phyloP scores from a whole-genome alignment of 2,329 filamentous ascomycete genomes.

The Leptographium procerum region DNA sequence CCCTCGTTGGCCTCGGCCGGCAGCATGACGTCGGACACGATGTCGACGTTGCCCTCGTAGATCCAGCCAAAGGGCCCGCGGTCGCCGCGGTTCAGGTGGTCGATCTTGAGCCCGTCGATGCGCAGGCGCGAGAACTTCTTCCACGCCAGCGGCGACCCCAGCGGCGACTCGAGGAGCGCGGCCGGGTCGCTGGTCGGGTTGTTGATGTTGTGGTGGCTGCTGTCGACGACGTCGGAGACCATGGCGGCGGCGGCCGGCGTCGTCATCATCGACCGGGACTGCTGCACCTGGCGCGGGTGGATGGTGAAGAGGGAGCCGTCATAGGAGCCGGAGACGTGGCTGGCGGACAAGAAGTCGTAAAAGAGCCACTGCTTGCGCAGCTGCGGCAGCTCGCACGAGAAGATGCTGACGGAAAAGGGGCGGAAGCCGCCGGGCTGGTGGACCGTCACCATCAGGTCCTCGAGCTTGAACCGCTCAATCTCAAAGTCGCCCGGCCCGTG shows the following conservation, averaged over 20 bases:
- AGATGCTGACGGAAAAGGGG: conserved; percentile 93
- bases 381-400: conserved; percentile 85
- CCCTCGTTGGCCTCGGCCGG: conserved; percentile 80
- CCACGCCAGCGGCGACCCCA: conserved; percentile 44
- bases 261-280: background rate
- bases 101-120: conserved; percentile 88
- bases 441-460: conserved; percentile 82
- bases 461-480: conserved; percentile 91
- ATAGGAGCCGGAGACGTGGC: conserved; percentile 89
- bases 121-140: conserved; percentile 91
- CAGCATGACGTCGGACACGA: conserved; percentile 91
- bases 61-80: conserved; percentile 97
- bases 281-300: conserved; percentile 79
- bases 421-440: conserved; percentile 85
- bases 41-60: conserved; percentile 91
- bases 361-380: conserved; percentile 94
- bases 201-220: conserved; percentile 48
- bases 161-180: too few species aligned
- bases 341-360: conserved; percentile 92
- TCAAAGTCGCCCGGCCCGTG: conserved; percentile 92
- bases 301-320: conserved; percentile 96
- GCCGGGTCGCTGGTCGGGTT: conserved; percentile 6
- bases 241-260: conserved; percentile 49
- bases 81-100: conserved; percentile 88
- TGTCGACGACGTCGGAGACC: conserved; percentile 35